Base-by-base conservation (phyloP, 1,284 basidiomycete species). In the Cryptococcus hybrid region DNA sequence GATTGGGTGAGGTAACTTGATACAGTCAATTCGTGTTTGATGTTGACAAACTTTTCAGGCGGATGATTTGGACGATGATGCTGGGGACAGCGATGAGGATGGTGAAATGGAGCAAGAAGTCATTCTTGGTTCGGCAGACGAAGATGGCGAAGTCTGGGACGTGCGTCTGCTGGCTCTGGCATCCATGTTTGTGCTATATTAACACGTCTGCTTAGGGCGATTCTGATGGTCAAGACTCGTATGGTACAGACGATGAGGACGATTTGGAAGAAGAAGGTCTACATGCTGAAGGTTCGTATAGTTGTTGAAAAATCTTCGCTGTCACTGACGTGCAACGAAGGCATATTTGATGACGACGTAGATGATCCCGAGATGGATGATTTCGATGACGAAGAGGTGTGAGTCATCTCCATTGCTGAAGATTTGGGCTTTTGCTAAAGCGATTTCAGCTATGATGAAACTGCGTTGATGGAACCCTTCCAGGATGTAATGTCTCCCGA, bases 291-390 rank as follows among this genome's bases (percentile, higher is more conserved):
- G 61, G 57, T 63, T 47, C 8, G 56, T 57, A 2, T 35, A 45
- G 6, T 40, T 9, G 37, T 18, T 47, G 15, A 30, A 34, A 15
- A 47, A 30, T 11, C 47, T 7, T 47, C 7, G 47, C 7, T n/a
- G 13, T 5, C 11, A 38, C 6, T 36, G 7, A 35, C 38, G 24
- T 15, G 36, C 54, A 48, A 52, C 13, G 9, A 15, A 61, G 58
- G 50, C 34, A 51, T 74, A 12, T 69, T 70, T 55, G 71, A 76
- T 36, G 76, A 77, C 46, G 80, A 78, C 48, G 76, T 77, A 34
- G 71, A 73, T 7, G 84, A 84, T 7, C 84, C 84, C 46, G 85
- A 84, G 47, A 67, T 73, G 54, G 74, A 51, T 38, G 49, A 73
- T 6, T 68, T 73, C 40, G 73, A 69, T 24, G 72, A 67, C 11